phyloP scores from a whole-genome alignment of 352 stramenopile species.

The Phytophthora crassamura region DNA sequence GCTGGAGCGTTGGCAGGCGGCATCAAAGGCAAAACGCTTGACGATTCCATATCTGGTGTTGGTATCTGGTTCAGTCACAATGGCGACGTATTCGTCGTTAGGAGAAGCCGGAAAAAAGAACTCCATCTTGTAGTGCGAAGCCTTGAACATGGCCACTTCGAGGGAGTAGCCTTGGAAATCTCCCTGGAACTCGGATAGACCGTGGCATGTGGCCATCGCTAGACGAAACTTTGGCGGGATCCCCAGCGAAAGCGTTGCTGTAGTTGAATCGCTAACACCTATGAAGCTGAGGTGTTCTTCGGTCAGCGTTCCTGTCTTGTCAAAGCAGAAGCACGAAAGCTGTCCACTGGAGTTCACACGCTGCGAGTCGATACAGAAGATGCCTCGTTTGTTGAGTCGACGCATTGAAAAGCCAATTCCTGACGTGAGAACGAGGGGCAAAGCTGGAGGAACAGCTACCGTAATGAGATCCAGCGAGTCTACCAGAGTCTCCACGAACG shows the following conservation, averaged over 20 bases:
- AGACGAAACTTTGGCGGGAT: slow-evolving; percentile 29
- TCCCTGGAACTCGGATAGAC: slow-evolving; percentile 43
- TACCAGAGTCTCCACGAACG: slow-evolving; percentile 41
- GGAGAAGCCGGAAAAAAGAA: slow-evolving; percentile 2
- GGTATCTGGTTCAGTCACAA: slow-evolving; percentile 13
- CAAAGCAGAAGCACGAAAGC: slow-evolving; percentile 65
- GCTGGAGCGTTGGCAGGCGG: slow-evolving; percentile 52
- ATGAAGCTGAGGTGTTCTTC: slow-evolving; percentile 42
- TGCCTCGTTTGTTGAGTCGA: slow-evolving; percentile 40
- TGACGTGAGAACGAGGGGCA: slow-evolving; percentile 65
- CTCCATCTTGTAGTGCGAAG: not conserved
- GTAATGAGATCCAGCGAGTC: slow-evolving; percentile 74
- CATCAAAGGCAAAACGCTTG: slow-evolving; percentile 62
- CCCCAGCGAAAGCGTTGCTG: not conserved
- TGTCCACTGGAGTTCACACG: slow-evolving; percentile 59
- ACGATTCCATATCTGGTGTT: slow-evolving; percentile 41
- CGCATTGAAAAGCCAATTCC: slow-evolving; percentile 61
- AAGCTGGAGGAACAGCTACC: slow-evolving; percentile 58
- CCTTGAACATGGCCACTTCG: slow-evolving; percentile 60
- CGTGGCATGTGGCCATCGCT: slow-evolving; percentile 60
- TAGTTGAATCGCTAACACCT: slow-evolving; percentile 20
- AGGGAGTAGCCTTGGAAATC: slow-evolving; percentile 53
- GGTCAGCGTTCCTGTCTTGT: slow-evolving; percentile 69
- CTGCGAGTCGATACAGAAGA: slow-evolving; percentile 73
- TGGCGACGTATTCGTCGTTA: slow-evolving; percentile 39